Base-by-base conservation (phyloP, 2,329 filamentous ascomycete species). In the Daldinia eschscholtzii region DNA sequence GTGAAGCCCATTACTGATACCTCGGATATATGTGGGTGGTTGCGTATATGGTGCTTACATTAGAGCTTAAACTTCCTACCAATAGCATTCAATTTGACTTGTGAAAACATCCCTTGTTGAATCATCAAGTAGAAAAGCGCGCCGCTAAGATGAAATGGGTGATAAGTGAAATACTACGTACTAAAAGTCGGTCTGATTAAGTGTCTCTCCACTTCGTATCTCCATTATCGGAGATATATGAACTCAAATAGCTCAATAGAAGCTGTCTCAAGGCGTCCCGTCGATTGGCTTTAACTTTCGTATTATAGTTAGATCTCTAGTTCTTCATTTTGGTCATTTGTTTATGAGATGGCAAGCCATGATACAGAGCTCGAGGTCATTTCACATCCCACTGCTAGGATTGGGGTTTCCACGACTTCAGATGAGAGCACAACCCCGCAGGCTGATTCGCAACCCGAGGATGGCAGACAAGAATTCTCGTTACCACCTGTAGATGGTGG, bases 401-500 rank as follows among this genome's bases (percentile, higher is more conserved):
- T 33, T 58, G 64, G 60, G 12, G 41, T 20, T 48, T 23, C 52
- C 13, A 42, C 41, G 3, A 59, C 44, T 23, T 37, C 61, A 13
- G 59, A 23, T 12, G 56, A 67, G 41, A 26, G 18, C 12, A 37
- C 26, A 23, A 42, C 13, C 33, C 53, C 20, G 42, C 61, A 64
- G 10, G 20, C n/a, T 4, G 35, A 50, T 35, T 20, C 18, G 35
- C 61, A 60, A 12, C 57, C 57, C 28, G 68, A 69, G 50, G 68
- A 61, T 39, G 67, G 53, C 10, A 65, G 61, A 58, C 65, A 67
- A 30, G 71, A 70, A 28, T 69, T 68, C 53, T 73, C 70, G 3
- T 57, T 75, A 10, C 75, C 76, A 2, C 76, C 76, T 5, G 75
- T 76, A 7, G 76, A 78, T 30, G 72, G 76, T 0, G 76, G 76